These are phyloP conservation scores for Podaxis rugospora DNA, from an alignment of 768 basidiomycete species.

Conservation along the genomic window DNA sequence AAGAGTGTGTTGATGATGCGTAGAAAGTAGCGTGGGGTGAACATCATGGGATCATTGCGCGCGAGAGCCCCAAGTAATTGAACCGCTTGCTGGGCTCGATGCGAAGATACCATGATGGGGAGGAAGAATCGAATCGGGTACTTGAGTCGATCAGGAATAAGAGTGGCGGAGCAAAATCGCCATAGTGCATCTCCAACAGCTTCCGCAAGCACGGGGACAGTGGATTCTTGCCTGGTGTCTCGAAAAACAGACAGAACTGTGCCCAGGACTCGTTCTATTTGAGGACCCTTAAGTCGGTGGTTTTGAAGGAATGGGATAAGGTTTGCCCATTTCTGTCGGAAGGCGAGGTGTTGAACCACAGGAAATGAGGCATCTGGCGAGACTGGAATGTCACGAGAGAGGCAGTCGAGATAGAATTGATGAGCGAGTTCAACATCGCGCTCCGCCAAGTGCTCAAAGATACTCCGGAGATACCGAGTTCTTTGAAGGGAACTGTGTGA, in stretches of 20 bases:
- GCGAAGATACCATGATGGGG: slow-evolving; percentile 31
- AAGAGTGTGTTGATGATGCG: slow-evolving; percentile 38
- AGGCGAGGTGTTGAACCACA: slow-evolving; percentile 30
- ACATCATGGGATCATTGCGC: slow-evolving; percentile 29
- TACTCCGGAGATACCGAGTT: slow-evolving; percentile 8
- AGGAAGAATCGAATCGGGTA: slow-evolving; percentile 47
- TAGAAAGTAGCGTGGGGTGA: slow-evolving; percentile 32
- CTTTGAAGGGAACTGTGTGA: neutral
- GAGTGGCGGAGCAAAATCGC: slow-evolving; percentile 28
- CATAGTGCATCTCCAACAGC: slow-evolving; percentile 30
- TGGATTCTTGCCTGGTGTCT: slow-evolving; percentile 24
- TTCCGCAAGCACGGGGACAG: slow-evolving; percentile 25
- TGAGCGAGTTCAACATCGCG: slow-evolving; percentile 27
- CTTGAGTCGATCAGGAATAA: slow-evolving; percentile 28
- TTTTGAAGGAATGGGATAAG: slow-evolving; percentile 32
- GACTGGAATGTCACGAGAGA: slow-evolving; percentile 17
- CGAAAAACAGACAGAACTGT: slow-evolving; percentile 35
- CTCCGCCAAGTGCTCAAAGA: slow-evolving; percentile 17
- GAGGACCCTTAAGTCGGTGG: slow-evolving; percentile 22
- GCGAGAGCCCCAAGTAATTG: slow-evolving; percentile 37
- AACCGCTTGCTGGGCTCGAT: slow-evolving; percentile 30
- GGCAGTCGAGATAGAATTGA: slow-evolving; percentile 29
- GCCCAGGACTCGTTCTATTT: slow-evolving; percentile 32
- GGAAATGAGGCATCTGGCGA: slow-evolving; percentile 19
- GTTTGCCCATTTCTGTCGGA: slow-evolving; percentile 21